Evolutionary conservation across 2,329 filamentous ascomycete genomes (phyloP).

Genomic region (Macroventuria anomochaeta): DNA sequence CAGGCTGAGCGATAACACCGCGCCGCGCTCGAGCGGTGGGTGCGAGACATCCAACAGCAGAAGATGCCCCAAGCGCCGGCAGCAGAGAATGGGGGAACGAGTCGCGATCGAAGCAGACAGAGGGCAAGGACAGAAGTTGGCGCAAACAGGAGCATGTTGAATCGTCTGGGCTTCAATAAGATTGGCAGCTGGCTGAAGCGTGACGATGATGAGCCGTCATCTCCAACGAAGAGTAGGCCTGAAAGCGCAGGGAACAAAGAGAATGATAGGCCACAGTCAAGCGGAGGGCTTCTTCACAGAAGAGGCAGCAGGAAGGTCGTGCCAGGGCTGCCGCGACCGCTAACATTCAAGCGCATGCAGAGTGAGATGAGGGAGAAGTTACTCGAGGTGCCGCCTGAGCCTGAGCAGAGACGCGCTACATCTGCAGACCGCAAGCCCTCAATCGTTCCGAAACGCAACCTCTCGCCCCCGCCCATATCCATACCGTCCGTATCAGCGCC

Average conservation of each 20-base stretch:
- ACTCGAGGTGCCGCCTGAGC: conserved; percentile 67
- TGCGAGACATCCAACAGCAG: conserved; percentile 17
- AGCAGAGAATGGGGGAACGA: conserved; percentile 35
- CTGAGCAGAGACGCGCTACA: conserved; percentile 73
- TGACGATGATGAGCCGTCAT: conserved; percentile 44
- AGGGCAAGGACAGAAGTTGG: conserved; percentile 43
- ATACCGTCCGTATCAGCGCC: conserved; percentile 50
- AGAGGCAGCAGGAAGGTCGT: conserved; percentile 66
- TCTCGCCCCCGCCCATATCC: conserved; percentile 49
- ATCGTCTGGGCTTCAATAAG: conserved; percentile 48
- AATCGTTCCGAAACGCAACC: conserved; percentile 60
- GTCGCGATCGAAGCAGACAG: conserved; percentile 41
- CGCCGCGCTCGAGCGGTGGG: conserved; percentile 27
- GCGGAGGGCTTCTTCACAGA: conserved; percentile 38
- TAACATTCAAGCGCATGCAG: conserved; percentile 82
- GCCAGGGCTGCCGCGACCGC: conserved; percentile 75
- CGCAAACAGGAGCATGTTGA: conserved; percentile 47
- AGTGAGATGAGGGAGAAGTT: conserved; percentile 80
- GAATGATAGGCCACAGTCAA: conserved; percentile 43
- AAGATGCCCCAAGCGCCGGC: conserved; percentile 37
- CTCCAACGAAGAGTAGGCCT: conserved; percentile 18
- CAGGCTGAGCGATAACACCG: conserved; percentile 24
- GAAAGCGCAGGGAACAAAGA: conserved; percentile 36
- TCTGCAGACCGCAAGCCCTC: conserved; percentile 72
- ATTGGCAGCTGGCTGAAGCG: conserved; percentile 51